phyloP scores from a whole-genome alignment of 169 alveolate species.

The Pseudocohnilembus persalinus region DNA sequence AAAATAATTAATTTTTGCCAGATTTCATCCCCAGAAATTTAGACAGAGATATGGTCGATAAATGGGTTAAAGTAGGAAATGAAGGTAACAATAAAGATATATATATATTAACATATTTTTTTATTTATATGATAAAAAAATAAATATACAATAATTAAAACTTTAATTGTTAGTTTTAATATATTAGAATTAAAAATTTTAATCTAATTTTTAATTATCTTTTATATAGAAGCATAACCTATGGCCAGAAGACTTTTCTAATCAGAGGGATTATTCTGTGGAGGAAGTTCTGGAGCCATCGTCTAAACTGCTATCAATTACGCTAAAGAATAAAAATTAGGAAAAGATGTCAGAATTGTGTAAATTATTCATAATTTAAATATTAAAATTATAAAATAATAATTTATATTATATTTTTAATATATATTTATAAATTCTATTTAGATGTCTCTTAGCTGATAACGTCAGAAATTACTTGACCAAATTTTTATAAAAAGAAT shows the following conservation, averaged over 20 bases:
- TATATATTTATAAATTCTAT: too few species aligned
- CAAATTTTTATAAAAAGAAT: conserved; percentile 65
- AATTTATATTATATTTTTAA: too few species aligned
- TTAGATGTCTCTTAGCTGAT: conserved; percentile 10
- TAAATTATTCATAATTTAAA: too few species aligned
- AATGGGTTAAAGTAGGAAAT: conserved; percentile 76
- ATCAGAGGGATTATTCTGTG: conserved; percentile 85
- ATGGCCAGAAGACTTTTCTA: conserved; percentile 74
- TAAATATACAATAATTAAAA: too few species aligned
- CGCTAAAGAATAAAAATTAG: conserved; percentile 50
- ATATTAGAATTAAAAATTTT: too few species aligned
- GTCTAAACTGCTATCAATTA: conserved; percentile 77
- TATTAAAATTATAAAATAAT: too few species aligned
- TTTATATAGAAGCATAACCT: conserved; percentile 24
- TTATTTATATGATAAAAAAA: too few species aligned
- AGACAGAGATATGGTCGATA: conserved; percentile 63
- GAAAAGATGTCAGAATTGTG: conserved; percentile 50
- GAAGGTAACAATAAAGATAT: conserved; percentile 52
- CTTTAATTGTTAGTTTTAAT: too few species aligned
- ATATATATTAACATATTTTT: too few species aligned
- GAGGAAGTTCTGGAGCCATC: conserved; percentile 86
- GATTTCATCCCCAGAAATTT: conserved; percentile 81
- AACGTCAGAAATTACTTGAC: conserved; percentile 76
- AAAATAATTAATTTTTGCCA: not conserved
- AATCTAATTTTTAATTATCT: too few species aligned